Base-by-base conservation (phyloP, 164 flowering plant species). In the Annona squamosa region DNA sequence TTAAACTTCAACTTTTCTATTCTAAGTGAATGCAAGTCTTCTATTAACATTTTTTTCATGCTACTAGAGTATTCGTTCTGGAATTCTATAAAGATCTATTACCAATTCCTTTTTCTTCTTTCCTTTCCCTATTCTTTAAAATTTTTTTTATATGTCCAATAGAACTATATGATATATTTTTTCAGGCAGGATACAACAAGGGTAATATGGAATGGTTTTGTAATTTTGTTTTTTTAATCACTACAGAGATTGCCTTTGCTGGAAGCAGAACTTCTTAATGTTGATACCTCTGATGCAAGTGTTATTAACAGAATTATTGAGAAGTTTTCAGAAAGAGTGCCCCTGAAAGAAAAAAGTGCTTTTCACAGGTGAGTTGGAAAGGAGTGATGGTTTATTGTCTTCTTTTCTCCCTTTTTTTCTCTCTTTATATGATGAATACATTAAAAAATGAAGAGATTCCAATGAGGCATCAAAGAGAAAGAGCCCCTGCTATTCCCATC, bases 311-410 rank as follows among this genome's bases (percentile, higher is more conserved):
- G 85, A 73, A 77, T 87, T 68, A 84, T 95, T 73, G 85, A 83
- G 66, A 62, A 80, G 73, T 90, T 82, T 77, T 85, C 93, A 12
- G 76, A 85, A 73, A 76, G 74, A 52, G 90, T 92, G 10, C 42
- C 56, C 73, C 67, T 91, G 85, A 95, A 93, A 82, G 86, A 83
- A 64, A 79, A 81, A 67, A 90, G 96, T 82, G 81, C 88, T 69
- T 87, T 72, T 79, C 84, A 79, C 77, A 72, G 87, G 99, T 89
- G 17, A 64, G 67, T 64, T 64, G 37, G 37, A 26, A 26, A 26
- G 37, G 37, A 26, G 37, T 26, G 37, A 26, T 1, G 37, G 37
- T 26, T 26, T 26, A 26, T 26, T 26, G 37, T 26, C 37, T 26
- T 26, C 37, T 26, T 26, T 26, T 26, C 37, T 26, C 37, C 37